These are phyloP conservation scores for Batrachochytrium dendrobatidis DNA, from an alignment of 371 early-diverging fungal species.

Conservation along the genomic window DNA sequence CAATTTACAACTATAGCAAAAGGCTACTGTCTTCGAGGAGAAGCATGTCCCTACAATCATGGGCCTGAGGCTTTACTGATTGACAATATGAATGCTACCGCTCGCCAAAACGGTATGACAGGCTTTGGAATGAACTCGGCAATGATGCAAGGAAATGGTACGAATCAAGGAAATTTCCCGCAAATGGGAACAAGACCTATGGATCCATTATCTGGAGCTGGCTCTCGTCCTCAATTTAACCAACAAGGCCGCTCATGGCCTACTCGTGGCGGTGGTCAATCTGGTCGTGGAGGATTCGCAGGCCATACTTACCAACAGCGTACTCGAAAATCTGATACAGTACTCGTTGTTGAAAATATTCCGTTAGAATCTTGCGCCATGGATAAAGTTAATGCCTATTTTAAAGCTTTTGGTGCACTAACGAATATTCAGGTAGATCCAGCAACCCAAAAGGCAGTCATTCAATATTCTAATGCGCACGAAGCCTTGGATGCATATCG, in stretches of 20 bases:
- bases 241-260: background rate
- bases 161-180: background rate
- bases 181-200: too few species aligned
- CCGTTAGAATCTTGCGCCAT: conserved; percentile 58
- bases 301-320: too few species aligned
- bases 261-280: conserved; percentile 15
- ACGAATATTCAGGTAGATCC: conserved; percentile 60
- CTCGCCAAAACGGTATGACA: background rate
- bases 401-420: conserved; percentile 66
- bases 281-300: conserved; percentile 33
- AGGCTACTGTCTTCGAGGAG: conserved; percentile 76
- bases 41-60: conserved; percentile 74
- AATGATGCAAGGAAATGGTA: conserved; percentile 8
- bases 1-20: too few species aligned
- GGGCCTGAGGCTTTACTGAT: conserved; percentile 65
- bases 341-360: conserved; percentile 66
- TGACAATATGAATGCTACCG: conserved; percentile 39
- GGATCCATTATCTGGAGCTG: too few species aligned
- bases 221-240: background rate
- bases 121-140: too few species aligned
- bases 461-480: conserved; percentile 51
- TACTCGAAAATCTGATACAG: conserved; percentile 31
- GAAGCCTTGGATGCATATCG: conserved; percentile 69
- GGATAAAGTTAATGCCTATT: conserved; percentile 61
- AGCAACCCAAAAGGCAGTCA: conserved; percentile 45